A percentile compares a stretch with the other conserved stretches of the same genome.
phyloP scores from a whole-genome alignment of 345 rosid genomes.

The Tarenaya hassleriana region DNA sequence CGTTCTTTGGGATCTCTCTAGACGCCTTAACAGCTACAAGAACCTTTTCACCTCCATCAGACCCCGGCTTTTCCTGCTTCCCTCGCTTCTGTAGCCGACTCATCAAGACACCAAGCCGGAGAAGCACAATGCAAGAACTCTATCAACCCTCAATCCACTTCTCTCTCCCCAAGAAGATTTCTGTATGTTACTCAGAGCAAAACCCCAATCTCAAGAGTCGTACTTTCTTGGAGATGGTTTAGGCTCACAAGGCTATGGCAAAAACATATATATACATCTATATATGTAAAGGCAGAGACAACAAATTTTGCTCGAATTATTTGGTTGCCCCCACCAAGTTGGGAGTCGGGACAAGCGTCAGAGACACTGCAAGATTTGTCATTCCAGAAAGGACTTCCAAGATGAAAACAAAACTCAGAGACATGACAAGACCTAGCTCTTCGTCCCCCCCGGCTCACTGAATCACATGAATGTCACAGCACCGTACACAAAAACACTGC shows the following conservation, averaged over 20 bases:
- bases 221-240: no score
- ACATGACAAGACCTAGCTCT: slow-evolving; percentile 40
- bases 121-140: not conserved
- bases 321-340: slow-evolving; percentile 39
- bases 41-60: slow-evolving; percentile 60
- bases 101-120: slow-evolving; percentile 32
- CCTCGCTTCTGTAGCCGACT: slow-evolving; percentile 51
- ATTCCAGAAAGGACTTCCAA: slow-evolving; percentile 20
- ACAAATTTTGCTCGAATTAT: slow-evolving; percentile 26
- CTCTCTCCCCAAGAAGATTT: no score
- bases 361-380: slow-evolving; percentile 31
- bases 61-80: slow-evolving; percentile 38
- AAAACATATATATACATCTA: slow-evolving; percentile 17
- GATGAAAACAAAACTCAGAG: slow-evolving; percentile 28
- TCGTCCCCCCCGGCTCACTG: slow-evolving; percentile 25
- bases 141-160: no score
- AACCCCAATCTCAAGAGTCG: not conserved
- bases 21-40: slow-evolving; percentile 96
- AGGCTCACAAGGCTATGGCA: slow-evolving; percentile 15
- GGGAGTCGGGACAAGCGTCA: slow-evolving; percentile 33
- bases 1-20: slow-evolving; percentile 85
- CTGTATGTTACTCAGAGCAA: slow-evolving; percentile 19
- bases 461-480: slow-evolving; percentile 30
- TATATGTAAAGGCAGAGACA: slow-evolving; percentile 8
- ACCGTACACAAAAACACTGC: no score